Percentiles rank a stretch among this genome's conserved stretches.
phyloP scores from a whole-genome alignment of 73 alveolate species.

The Paramecium octaurelia region DNA sequence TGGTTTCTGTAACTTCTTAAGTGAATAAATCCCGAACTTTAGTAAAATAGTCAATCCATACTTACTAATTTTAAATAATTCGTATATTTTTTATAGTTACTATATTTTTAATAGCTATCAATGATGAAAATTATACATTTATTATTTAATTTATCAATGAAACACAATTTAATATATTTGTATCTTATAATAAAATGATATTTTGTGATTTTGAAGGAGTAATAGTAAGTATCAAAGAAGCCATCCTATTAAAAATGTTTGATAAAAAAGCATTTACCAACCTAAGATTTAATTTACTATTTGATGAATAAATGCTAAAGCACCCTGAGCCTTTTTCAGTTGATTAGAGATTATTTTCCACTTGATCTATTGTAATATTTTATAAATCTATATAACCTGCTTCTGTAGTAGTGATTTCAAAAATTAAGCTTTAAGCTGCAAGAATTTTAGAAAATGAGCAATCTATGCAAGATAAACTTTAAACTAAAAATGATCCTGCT shows the following conservation, averaged over 20 bases:
- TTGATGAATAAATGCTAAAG: not conserved
- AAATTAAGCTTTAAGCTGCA: not conserved
- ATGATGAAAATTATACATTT: not conserved
- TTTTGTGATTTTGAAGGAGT: not conserved
- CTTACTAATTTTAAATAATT: not conserved
- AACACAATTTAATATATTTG: not conserved
- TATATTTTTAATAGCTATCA: not conserved
- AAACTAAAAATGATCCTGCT: not conserved
- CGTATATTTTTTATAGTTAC: not conserved
- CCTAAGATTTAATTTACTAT: not conserved
- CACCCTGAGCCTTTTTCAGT: not conserved
- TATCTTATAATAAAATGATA: not conserved
- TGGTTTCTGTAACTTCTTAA: not conserved
- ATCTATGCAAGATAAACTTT: not conserved
- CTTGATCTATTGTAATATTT: not conserved
- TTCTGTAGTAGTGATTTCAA: not conserved
- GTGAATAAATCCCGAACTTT: not conserved
- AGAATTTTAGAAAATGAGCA: not conserved
- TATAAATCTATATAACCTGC: not conserved
- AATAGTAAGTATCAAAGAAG: not conserved
- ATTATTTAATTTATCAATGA: not conserved
- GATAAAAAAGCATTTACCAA: not conserved
- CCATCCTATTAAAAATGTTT: not conserved
- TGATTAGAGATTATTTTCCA: not conserved
- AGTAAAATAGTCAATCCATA: not conserved